Percentiles rank a stretch among this genome's conserved stretches.
Conservation (phyloP, 2,329 filamentous ascomycete genomes). For the Exophiala phaeomuriformis region DNA sequence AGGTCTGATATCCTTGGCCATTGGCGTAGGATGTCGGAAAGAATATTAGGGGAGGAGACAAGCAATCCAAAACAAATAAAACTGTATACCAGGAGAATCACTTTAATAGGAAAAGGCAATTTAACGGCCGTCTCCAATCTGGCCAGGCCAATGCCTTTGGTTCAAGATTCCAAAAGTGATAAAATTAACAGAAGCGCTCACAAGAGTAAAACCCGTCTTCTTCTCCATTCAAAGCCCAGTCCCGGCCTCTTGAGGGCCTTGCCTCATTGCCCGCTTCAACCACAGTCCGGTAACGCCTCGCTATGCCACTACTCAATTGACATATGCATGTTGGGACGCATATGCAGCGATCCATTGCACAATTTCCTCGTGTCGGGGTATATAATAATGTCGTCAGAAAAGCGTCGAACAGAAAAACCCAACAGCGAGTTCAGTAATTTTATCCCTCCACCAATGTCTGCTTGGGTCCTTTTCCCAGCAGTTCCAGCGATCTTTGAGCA, state of each 20-base stretch:
- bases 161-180: neutral
- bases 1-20: slow-evolving; percentile 18
- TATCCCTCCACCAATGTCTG: slow-evolving; percentile 71
- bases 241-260: neutral
- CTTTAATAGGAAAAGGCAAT: neutral
- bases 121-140: neutral
- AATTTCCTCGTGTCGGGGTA: slow-evolving; percentile 15
- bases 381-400: slow-evolving; percentile 17
- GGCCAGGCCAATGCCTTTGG: neutral
- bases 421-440: slow-evolving; percentile 9
- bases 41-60: slow-evolving; percentile 15
- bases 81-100: neutral
- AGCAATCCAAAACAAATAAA: neutral
- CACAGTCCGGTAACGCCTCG: slow-evolving; percentile 17
- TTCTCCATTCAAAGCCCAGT: neutral
- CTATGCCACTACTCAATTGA: slow-evolving; percentile 16
- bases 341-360: slow-evolving; percentile 14
- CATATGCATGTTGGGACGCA: slow-evolving; percentile 12
- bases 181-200: neutral
- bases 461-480: slow-evolving; percentile 72
- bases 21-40: slow-evolving; percentile 10
- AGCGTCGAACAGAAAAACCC: slow-evolving; percentile 3
- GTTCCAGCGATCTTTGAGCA: slow-evolving; percentile 80
- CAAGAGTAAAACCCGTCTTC: neutral
- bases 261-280: neutral